Base-by-base conservation (phyloP, 2,329 filamentous ascomycete genomes). In the Sporothrix pseudoabietina region DNA sequence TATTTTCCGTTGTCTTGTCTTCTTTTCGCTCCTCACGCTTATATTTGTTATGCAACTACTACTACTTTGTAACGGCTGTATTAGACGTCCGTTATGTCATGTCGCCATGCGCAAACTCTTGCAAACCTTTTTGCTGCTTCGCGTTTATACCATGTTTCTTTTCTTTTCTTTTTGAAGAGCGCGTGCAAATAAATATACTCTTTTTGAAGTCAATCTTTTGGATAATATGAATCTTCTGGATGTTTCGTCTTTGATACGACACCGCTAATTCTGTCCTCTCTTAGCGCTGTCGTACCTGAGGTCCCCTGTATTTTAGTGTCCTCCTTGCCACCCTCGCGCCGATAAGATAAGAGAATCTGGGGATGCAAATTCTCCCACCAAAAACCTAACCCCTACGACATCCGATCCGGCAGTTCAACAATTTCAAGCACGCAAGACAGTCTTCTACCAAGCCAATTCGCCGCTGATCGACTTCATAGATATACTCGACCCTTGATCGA, bases 331-430 rank as follows among this genome's bases (percentile, higher is more conserved):
- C 16, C 41, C 5, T 39, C 22, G 14, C 41, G 12, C 22, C 63
- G 63, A 66, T 66, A 66, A 66, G 63, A 66, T 66, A 47, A 47
- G 63, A 49, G 7, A 35, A 30, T 66, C 63, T 49, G 41, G 41
- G 41, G 22, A 39, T 8, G 26, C 22, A 66, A 66, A 66, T 66
- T 66, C 63, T 66, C 41, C 39, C 63, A 49, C 41, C 63, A 47
- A 49, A 63, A 26, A 26, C 26, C 26, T 26, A 26, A 66, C 88
- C 85, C 68, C 84, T 10, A 44, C 59, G 35, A 44, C 39, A 26
- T 26, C 19, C 10, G 9, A 22, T 35, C 12, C 35, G 30, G 30
- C 30, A 35, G 8, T 35, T 26, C 4, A 16, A 5, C 30, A 35
- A 9, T 35, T 35, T 59, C 19, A 3, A 12, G 9, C 22, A 55